Base-by-base conservation (phyloP, 2,329 filamentous ascomycete species). In the Aspergillus novofumigatus region DNA sequence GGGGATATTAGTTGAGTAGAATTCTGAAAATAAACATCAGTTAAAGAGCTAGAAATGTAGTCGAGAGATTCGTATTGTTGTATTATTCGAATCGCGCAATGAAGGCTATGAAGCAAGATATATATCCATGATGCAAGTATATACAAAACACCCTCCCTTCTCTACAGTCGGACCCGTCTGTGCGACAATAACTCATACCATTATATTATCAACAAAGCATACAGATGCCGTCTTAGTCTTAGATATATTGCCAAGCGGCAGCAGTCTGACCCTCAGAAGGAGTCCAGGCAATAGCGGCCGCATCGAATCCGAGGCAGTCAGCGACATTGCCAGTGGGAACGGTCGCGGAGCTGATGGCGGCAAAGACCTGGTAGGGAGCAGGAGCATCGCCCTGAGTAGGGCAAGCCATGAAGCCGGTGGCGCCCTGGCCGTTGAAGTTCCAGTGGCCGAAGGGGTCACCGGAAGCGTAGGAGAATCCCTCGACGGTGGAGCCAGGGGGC, bases 401-500 rank as follows among this genome's bases (percentile, higher is more conserved):
- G 62, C 77, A 80, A 25, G 75, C 77, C 66, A 78, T 73, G 59
- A 78, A 74, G 20, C 73, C 75, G 2, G 59, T 65, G 7, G 71
- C 68, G 29, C 71, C 71, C 55, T 69, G 69, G 42, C 67, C 67
- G 3, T 53, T 57, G 60, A 68, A 72, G 49, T 48, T 67, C 63
- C 71, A 72, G 45, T 65, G 59, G 14, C 69, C 63, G 49, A 64
- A 60, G 28, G 65, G 57, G 11, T 58, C 51, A 17, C 64, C 65
- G 42, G 68, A 57, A 51, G 62, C 69, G 63, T 72, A 75, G 20
- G 55, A 69, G 73, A 86, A 87, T 45, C 81, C 79, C 1, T 77
- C 78, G 8, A 71, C 57, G 47, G 78, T 71, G 10, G 83, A 79
- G 25, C 82, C 83, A 0, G 70, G 60, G 0, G 84, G 83, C 2